phyloP scores from a whole-genome alignment of 2,329 filamentous ascomycete species.

The Cordyceps militaris region DNA sequence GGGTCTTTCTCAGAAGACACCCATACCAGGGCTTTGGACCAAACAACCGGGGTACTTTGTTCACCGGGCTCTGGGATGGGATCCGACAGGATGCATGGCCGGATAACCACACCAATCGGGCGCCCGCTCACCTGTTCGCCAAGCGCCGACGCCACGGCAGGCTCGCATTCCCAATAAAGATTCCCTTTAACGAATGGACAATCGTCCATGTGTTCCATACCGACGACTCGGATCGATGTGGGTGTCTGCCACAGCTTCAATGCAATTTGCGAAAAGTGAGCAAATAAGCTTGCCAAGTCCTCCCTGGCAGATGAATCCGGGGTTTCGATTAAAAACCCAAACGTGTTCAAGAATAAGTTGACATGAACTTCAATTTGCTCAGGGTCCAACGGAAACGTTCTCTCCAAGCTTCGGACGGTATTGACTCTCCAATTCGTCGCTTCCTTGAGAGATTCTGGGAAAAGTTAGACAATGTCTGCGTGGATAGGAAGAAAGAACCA shows the following conservation, averaged over 20 bases:
- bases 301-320: background rate
- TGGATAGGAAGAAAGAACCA: background rate
- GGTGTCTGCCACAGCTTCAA: background rate
- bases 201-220: accelerated
- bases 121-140: background rate
- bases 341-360: background rate
- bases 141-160: background rate
- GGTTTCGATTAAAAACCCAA: background rate
- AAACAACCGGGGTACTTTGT: background rate
- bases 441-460: background rate
- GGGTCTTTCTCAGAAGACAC: background rate
- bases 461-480: background rate
- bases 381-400: accelerated
- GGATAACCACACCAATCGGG: background rate
- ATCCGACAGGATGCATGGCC: background rate
- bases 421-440: background rate
- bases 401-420: background rate
- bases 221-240: background rate
- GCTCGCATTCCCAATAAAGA: background rate
- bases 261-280: background rate
- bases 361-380: accelerated
- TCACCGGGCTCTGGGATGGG: background rate
- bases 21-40: conserved; percentile 4
- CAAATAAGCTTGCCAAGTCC: background rate
- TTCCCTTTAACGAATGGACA: accelerated